A percentile compares a stretch with the other conserved stretches of the same genome.
Evolutionary conservation across 371 early-diverging fungal genomes (phyloP).

Genomic region (Phascolomyces articulosus): DNA sequence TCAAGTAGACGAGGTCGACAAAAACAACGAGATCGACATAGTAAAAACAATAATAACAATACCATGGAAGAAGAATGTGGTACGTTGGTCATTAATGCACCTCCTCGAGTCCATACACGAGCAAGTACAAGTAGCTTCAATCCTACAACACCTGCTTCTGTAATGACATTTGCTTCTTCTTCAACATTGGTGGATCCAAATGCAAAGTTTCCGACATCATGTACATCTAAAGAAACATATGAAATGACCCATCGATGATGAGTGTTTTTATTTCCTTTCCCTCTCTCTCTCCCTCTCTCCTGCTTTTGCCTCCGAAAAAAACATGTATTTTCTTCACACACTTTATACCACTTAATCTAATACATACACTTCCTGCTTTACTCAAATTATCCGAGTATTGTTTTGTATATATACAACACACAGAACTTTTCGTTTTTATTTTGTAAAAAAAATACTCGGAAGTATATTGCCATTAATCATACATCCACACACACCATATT

Average conservation of each 20-base stretch:
- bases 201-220: slow-evolving; percentile 20
- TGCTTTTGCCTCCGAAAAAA: background rate
- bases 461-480: slow-evolving; percentile 5
- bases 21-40: background rate
- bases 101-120: slow-evolving; percentile 17
- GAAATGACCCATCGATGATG: slow-evolving; percentile 10
- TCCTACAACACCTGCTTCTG: slow-evolving; percentile 37
- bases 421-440: background rate
- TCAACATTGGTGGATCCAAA: slow-evolving; percentile 37
- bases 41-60: background rate
- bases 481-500: background rate
- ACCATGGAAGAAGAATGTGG: background rate
- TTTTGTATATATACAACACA: background rate
- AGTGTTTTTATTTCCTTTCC: background rate
- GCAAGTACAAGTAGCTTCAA: slow-evolving; percentile 10
- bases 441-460: slow-evolving; percentile 2
- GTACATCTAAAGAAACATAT: slow-evolving; percentile 5
- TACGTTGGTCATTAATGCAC: slow-evolving; percentile 9
- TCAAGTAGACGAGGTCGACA: background rate
- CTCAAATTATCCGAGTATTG: slow-evolving; percentile 6
- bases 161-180: slow-evolving; percentile 43
- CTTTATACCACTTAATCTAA: too few species aligned
- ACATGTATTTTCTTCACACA: too few species aligned
- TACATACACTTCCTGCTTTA: too few species aligned
- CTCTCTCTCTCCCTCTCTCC: background rate